Base-by-base conservation (phyloP, 345 rosid species). In the Eucalyptus melliodora region DNA sequence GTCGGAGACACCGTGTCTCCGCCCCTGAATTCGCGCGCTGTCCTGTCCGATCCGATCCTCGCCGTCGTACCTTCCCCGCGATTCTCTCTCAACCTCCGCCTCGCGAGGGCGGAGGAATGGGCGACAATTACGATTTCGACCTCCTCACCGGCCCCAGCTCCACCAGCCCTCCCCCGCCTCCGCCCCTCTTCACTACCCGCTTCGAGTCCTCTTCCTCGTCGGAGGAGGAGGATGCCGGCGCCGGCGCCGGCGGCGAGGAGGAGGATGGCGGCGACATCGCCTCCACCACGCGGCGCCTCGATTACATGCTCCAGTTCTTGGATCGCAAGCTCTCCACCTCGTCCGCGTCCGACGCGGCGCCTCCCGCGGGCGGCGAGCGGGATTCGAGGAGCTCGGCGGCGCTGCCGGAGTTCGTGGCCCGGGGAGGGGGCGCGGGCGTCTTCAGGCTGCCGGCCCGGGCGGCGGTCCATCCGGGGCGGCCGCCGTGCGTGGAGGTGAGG, bases 281-380 rank as follows among this genome's bases (percentile, higher is more conserved):
- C 50, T 93, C 96, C 89, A 93, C 97, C 87, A 91, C 91, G 92
- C 94, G 92, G 59, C 98, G 99, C 69, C 97, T 97, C 89, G 99
- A 97, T 88, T 93, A 92, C 95, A 97, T 96, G 99, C 95, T 97
- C 90, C 96, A 96, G 23, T 97, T 97, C 93, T 94, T 97, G 8
- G 99, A 97, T 92, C 95, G 98, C 47, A 94, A 97, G 90, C 96
- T 97, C 80, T 91, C 94, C 34, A 27, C 91, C 88, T 89, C 93
- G 59, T 80, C 91, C 67, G 7, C 91, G 81, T 86, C 92, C 86
- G 86, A 91, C 81, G 51, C 88, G 91, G 51, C 89, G 91, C 72
- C 88, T n/a, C 88, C 88, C 87, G 90, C 90, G 53, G 31, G 83
- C 30, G 85, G 85, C 16, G 47, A 40, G 47, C 47, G 85, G 47